These are phyloP conservation scores for Leccinum fallax DNA, from an alignment of 1,284 basidiomycete genomes.

Conservation along the genomic window DNA sequence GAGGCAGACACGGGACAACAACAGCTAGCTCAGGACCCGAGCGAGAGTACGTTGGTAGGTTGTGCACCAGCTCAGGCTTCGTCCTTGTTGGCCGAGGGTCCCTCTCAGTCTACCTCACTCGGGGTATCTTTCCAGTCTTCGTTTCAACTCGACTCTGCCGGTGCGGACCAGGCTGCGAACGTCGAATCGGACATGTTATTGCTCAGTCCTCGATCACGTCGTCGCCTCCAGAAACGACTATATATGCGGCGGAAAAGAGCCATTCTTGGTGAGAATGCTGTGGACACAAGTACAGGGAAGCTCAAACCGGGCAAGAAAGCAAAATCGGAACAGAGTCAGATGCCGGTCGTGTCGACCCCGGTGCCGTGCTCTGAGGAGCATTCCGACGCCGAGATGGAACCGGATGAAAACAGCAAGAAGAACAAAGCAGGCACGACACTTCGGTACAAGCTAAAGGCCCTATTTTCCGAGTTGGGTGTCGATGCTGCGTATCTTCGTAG, in stretches of 20 bases:
- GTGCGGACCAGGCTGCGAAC: slow-evolving; percentile 13
- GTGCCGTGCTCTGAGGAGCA: slow-evolving; percentile 12
- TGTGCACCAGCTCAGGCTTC: not conserved
- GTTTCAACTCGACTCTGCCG: not conserved
- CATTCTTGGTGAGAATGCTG: slow-evolving; percentile 12
- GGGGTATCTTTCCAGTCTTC: not conserved
- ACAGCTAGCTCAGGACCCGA: not conserved
- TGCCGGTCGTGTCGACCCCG: slow-evolving; percentile 2
- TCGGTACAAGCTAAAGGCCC: slow-evolving; percentile 46
- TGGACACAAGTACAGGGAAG: slow-evolving; percentile 14
- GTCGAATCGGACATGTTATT: slow-evolving; percentile 19
- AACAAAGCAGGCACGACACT: slow-evolving; percentile 42
- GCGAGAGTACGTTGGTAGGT: not conserved
- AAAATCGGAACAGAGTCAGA: slow-evolving; percentile 11
- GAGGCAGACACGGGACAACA: not conserved
- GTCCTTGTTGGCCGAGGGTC: not conserved
- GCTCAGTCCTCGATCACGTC: slow-evolving; percentile 56
- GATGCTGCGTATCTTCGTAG: slow-evolving; percentile 43
- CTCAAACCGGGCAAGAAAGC: slow-evolving; percentile 36
- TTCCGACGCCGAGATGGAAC: slow-evolving; percentile 17
- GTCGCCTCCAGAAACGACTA: slow-evolving; percentile 60
- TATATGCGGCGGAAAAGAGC: slow-evolving; percentile 76
- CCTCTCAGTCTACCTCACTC: slow-evolving; percentile 1
- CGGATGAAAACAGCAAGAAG: slow-evolving; percentile 16
- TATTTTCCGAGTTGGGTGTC: slow-evolving; percentile 46